A percentile compares a stretch with the other conserved stretches of the same genome.
phyloP scores from a whole-genome alignment of 345 rosid genomes.

The Boechera divaricarpa region DNA sequence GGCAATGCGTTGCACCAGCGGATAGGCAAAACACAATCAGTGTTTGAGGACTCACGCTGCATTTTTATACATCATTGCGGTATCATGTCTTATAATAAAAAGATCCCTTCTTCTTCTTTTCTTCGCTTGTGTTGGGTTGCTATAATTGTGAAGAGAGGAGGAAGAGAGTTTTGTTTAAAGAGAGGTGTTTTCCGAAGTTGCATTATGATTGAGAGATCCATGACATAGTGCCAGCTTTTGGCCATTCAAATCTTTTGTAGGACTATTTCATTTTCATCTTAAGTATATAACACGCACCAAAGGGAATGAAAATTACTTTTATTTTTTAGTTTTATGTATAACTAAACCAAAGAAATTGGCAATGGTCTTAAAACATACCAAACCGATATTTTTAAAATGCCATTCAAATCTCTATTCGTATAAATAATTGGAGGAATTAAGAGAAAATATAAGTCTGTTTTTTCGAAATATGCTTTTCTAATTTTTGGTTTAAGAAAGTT shows the following conservation, averaged over 20 bases:
- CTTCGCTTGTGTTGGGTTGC: conserved; percentile 8
- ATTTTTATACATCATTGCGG: conserved; percentile 1
- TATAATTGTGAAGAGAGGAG: neutral
- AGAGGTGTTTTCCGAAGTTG: conserved; percentile 6
- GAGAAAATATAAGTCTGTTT: neutral
- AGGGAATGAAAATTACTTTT: neutral
- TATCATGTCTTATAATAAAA: conserved; percentile 22
- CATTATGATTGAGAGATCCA: conserved; percentile 27
- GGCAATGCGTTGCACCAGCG: conserved; percentile 93
- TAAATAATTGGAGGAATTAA: neutral
- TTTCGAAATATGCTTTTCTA: too few species aligned
- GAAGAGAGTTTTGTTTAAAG: conserved; percentile 30
- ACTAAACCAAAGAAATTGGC: neutral
- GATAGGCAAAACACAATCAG: conserved; percentile 61
- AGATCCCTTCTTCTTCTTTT: neutral
- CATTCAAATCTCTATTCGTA: too few species aligned
- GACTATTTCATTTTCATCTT: conserved; percentile 2
- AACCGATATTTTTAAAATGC: neutral
- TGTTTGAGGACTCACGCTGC: conserved; percentile 45
- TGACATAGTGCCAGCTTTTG: conserved; percentile 26
- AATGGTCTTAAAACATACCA: neutral
- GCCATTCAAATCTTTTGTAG: conserved; percentile 29
- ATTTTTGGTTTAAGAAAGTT: too few species aligned
- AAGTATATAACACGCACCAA: conserved; percentile 19
- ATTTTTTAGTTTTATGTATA: neutral